Base-by-base conservation (phyloP, 257 asterid genomes). In the Anisodus tanguticus region DNA sequence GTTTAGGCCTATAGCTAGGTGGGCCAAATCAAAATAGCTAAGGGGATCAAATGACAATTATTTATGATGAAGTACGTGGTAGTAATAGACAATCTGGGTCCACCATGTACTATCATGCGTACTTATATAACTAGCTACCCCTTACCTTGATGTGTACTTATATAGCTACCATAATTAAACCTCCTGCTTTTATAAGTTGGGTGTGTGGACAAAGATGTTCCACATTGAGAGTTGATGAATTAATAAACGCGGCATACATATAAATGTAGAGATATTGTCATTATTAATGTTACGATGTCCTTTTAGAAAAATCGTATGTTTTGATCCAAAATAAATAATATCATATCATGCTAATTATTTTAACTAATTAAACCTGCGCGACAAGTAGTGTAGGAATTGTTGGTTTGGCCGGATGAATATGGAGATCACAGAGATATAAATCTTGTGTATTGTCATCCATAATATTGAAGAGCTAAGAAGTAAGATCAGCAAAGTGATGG, bases 131-230 rank as follows among this genome's bases (percentile, higher is more conserved):
- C 57, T 76, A 76, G 35, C 35, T 31, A 31, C 15, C 45, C 63
- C 80, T n/a, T 26, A 8, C n/a, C 47, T 26, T 53, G 47, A 53
- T 26, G 64, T 76, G 63, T 49, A 74, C 80, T 76, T 13, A 76
- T 26, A 4, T 17, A 41, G 54, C 54, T 41, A 39, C 53, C 77
- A 51, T 8, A 69, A 31, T 31, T 31, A 49, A 31, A 9, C 16
- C 22, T 17, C 55, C 78, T 41, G 8, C 4, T 41, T 70, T 70
- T 70, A 31, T 31, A 31, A 13, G 71, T 64, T 10, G 43, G 43
- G 2, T 64, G 43, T 64, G 71, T 64, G 17, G 43, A 11, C 15
- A 26, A 26, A 64, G 43, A 64, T 64, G 71, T 64, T 26, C 43
- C 71, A 64, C 71, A 64, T 4, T 10, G 71, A 26, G 26, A 64